Conservation (phyloP, 805 yeast species). For the Torulaspora franciscae region DNA sequence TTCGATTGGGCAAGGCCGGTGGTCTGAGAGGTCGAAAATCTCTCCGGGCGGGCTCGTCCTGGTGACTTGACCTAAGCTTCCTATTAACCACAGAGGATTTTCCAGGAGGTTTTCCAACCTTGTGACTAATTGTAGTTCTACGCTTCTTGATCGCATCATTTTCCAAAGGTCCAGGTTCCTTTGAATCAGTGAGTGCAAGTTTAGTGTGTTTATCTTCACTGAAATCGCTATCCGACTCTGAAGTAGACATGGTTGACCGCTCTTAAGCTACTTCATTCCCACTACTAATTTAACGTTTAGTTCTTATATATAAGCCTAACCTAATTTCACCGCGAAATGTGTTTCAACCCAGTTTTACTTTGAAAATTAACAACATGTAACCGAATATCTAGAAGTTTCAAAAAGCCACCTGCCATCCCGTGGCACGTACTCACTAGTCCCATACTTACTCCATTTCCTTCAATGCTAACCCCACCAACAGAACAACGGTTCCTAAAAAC, state of each 20-base stretch:
- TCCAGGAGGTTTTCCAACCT: conserved; percentile 4
- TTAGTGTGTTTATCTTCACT: too few species aligned
- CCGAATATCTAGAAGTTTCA: conserved; percentile 2
- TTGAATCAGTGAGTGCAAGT: too few species aligned
- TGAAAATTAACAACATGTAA: not conserved
- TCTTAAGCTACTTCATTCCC: not conserved
- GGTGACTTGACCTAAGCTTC: not conserved
- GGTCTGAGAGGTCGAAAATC: not conserved
- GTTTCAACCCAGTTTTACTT: conserved; percentile 1
- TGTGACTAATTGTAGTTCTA: conserved; percentile 1
- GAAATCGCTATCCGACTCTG: not conserved
- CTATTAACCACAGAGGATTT: too few species aligned
- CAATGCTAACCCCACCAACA: conserved; percentile 20
- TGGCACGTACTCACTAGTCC: not conserved
- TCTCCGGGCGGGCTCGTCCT: not conserved
- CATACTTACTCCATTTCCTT: conserved; percentile 15
- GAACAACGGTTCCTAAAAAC: conserved; percentile 22
- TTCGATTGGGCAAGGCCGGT: not conserved
- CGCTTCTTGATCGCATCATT: not conserved
- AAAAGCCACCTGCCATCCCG: not conserved
- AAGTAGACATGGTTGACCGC: not conserved
- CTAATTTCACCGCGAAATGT: not conserved
- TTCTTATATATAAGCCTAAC: not conserved
- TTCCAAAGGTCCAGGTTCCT: not conserved
- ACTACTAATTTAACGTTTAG: conserved; percentile 1